phyloP scores from a whole-genome alignment of 2,329 filamentous ascomycete genomes.

The Penicillium sp. region DNA sequence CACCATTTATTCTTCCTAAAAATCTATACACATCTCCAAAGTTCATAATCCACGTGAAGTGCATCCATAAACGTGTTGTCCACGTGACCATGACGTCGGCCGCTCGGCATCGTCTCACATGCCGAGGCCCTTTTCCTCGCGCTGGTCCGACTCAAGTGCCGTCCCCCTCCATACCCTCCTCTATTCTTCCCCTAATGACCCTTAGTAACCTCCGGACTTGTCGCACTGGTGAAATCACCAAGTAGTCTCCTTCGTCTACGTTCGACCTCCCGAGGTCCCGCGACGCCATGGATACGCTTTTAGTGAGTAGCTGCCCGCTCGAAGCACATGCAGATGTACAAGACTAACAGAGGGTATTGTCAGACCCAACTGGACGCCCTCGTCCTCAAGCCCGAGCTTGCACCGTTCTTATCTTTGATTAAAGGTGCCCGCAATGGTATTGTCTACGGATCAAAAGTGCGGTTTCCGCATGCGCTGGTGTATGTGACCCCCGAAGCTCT shows the following conservation, averaged over 20 bases:
- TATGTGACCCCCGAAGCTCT: conserved; percentile 36
- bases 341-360: background rate
- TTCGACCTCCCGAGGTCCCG: conserved; percentile 28
- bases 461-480: conserved; percentile 96
- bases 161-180: conserved; percentile 14
- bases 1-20: background rate
- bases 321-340: conserved; percentile 11
- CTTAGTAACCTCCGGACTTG: conserved; percentile 7
- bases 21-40: background rate
- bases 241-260: conserved; percentile 15
- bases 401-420: conserved; percentile 78
- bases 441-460: conserved; percentile 95
- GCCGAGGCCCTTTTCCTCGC: conserved; percentile 37
- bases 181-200: conserved; percentile 11
- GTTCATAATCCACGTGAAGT: background rate
- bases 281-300: conserved; percentile 36
- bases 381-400: conserved; percentile 78
- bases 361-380: conserved; percentile 73
- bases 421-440: conserved; percentile 96
- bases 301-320: conserved; percentile 24
- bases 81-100: conserved; percentile 39
- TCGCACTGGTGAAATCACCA: conserved; percentile 7
- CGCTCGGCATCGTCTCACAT: conserved; percentile 35
- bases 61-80: background rate
- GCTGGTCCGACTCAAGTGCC: conserved; percentile 21